Evolutionary conservation across 1,284 basidiomycete species (phyloP), one percentile per base, ranked within the genome.

Genomic region (Ceratobasidium sp.): DNA sequence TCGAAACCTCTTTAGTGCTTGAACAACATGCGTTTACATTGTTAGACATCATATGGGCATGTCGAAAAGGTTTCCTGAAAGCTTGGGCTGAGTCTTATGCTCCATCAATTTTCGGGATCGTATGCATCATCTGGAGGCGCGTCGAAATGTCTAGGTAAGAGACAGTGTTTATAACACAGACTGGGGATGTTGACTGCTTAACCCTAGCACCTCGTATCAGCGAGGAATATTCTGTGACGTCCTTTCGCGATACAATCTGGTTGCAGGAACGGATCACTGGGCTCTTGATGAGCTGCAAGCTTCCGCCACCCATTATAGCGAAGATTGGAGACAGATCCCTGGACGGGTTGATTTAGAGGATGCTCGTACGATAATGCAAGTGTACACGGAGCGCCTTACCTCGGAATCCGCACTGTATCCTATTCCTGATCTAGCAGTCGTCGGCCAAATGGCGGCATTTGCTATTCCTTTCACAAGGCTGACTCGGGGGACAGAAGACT

Each of bases 21-120:
- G 26, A 68, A 13, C 15, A 17, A 17, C 3, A 5, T 26, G 23
- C 46, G 5, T 20, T 33, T 13, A 44, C 28, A 1, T 26, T 68
- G 46, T 23, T 68, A 1, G 66, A 68, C 10, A 38, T 68, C 9
- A 12, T 68, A 28, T 68, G 28, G 13, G 2, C 28, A 33, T 44
- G 10, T n/a, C 44, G 66, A 1, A 52, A 68, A 50, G 48, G 66
- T 1, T 68, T 68, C 28, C n/a, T 68, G 1, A 23, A n/a, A 12
- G 66, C 66, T 5, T 68, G 66, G 66, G 42, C 48, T 12, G 46
- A 68, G 44, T 50, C 66, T 23, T 5, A 68, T 26, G 33, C 66
- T 23, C 66, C 66, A 5, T 5, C 44, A 28, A 2, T 68, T 9
- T 15, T 3, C 6, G 23, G 44, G 26, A 6, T 68, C 5, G 2